These are phyloP conservation scores for Daldinia sp. DNA, from an alignment of 2,329 filamentous ascomycete species.

Conservation along the genomic window DNA sequence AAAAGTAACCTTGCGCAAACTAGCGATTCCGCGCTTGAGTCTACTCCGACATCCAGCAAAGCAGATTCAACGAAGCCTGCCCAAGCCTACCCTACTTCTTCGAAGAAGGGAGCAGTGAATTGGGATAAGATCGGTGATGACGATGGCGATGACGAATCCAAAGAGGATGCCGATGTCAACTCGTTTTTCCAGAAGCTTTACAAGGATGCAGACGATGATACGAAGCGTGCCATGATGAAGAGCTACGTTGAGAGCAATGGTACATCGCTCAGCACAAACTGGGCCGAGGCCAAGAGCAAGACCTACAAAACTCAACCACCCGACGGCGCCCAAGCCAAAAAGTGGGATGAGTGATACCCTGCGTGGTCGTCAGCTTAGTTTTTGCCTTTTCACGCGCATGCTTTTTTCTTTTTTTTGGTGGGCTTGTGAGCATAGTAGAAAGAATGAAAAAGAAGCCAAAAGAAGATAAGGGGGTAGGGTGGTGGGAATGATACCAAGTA, in stretches of 20 bases:
- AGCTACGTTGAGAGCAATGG: slow-evolving; percentile 94
- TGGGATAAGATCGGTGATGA: slow-evolving; percentile 80
- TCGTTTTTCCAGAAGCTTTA: slow-evolving; percentile 92
- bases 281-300: slow-evolving; percentile 78
- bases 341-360: slow-evolving; percentile 58
- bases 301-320: slow-evolving; percentile 78
- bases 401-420: slow-evolving; percentile 4
- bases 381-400: background rate
- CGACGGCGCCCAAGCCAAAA: slow-evolving; percentile 79
- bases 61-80: slow-evolving; percentile 26
- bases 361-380: background rate
- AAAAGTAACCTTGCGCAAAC: slow-evolving; percentile 12
- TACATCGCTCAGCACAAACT: slow-evolving; percentile 90
- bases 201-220: slow-evolving; percentile 77
- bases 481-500: slow-evolving; percentile 29
- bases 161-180: slow-evolving; percentile 71
- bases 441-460: no score
- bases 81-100: slow-evolving; percentile 85
- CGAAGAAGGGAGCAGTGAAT: slow-evolving; percentile 82
- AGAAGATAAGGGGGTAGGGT: slow-evolving; percentile 14
- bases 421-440: background rate
- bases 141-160: slow-evolving; percentile 58
- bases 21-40: slow-evolving; percentile 19
- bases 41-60: slow-evolving; percentile 13
- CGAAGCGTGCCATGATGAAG: slow-evolving; percentile 95